Percentiles rank a stretch among this genome's conserved stretches.
Evolutionary conservation across 257 asterid genomes (phyloP).

Genomic region (Solanum sejunctum): DNA sequence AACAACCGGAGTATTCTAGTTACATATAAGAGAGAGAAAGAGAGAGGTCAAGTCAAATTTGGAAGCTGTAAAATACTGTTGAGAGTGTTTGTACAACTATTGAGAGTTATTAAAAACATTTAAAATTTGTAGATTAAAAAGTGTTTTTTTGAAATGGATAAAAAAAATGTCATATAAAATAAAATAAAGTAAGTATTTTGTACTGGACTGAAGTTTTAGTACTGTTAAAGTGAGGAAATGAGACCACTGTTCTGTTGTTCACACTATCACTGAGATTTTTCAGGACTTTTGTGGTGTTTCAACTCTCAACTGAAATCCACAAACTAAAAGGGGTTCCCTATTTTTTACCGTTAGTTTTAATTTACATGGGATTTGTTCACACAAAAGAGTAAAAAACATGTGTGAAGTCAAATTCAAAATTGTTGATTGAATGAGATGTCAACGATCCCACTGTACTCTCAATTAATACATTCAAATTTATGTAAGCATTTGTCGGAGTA

Average conservation of each 20-base stretch:
- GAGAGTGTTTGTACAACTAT: not conserved
- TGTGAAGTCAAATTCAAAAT: not conserved
- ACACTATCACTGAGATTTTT: not conserved
- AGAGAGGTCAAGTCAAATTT: slow-evolving; percentile 27
- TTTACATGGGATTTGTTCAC: not conserved
- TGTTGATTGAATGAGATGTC: not conserved
- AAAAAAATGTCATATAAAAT: too few relatives aligned
- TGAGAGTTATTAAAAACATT: not conserved
- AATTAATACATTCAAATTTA: not conserved
- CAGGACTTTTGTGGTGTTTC: not conserved
- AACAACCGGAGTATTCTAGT: not conserved
- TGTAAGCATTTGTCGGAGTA: not conserved
- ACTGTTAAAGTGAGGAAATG: not conserved
- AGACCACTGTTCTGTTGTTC: not conserved
- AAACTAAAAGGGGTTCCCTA: not conserved
- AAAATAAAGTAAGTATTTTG: not conserved
- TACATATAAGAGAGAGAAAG: not conserved
- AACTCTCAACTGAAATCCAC: not conserved
- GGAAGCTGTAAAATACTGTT: not conserved
- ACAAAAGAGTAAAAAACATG: not conserved
- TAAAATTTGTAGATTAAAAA: too few relatives aligned
- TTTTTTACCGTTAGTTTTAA: not conserved
- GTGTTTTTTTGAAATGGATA: fast-evolving
- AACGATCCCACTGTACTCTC: not conserved
- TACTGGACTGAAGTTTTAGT: too few relatives aligned